Conservation (phyloP, 345 rosid species). For the Acer yangbiense region DNA sequence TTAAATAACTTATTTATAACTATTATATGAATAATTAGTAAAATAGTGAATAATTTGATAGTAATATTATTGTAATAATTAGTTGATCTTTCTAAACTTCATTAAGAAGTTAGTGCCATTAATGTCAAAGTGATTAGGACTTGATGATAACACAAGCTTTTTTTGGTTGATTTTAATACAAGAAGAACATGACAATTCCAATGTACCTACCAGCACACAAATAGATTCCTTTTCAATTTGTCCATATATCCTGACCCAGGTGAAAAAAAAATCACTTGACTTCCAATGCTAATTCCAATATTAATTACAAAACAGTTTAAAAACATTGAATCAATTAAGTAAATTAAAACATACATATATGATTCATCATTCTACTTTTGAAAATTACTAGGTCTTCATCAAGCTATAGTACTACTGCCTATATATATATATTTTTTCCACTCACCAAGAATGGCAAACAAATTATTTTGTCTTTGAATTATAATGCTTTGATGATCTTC, state of each 20-base stretch:
- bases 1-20: too few relatives aligned
- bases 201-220: neutral
- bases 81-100: neutral
- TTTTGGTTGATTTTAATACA: neutral
- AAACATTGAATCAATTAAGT: neutral
- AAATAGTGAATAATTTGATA: too few relatives aligned
- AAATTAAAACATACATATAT: neutral
- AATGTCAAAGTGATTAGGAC: neutral
- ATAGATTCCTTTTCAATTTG: too few relatives aligned
- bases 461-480: conserved; percentile 33
- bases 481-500: conserved; percentile 19
- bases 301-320: neutral
- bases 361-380: conserved; percentile 1
- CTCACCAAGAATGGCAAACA: conserved; percentile 29
- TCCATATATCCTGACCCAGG: too few relatives aligned
- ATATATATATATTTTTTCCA: conserved; percentile 4
- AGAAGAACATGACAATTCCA: neutral
- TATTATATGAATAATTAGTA: too few relatives aligned
- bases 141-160: neutral
- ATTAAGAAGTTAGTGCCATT: neutral
- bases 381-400: neutral
- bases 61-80: neutral
- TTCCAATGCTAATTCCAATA: too few relatives aligned
- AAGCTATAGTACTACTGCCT: neutral
- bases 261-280: too few relatives aligned